Percentiles rank a stretch among this genome's conserved stretches.
Conservation (phyloP, 2,329 filamentous ascomycete species). For the Penicillium palitans region DNA sequence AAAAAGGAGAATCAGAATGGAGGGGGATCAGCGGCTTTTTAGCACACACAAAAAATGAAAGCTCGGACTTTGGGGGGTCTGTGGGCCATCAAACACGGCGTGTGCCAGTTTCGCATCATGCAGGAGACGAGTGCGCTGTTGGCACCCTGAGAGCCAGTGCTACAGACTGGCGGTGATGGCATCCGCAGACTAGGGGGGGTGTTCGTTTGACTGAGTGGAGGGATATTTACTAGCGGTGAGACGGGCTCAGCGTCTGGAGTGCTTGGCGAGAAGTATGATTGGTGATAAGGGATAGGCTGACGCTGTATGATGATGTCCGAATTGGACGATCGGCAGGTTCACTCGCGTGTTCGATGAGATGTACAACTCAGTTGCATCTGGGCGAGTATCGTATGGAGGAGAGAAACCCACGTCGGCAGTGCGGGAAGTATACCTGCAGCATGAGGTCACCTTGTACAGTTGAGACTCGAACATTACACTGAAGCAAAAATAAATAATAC, state of each 20-base stretch:
- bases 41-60: conserved; percentile 16
- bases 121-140: conserved; percentile 20
- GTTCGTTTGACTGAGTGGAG: conserved; percentile 24
- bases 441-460: neutral
- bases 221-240: conserved; percentile 27
- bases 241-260: conserved; percentile 15
- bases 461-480: neutral
- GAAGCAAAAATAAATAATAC: neutral
- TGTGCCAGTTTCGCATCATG: conserved; percentile 25
- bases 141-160: conserved; percentile 24
- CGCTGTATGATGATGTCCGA: conserved; percentile 26
- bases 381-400: conserved; percentile 14
- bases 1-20: conserved; percentile 13
- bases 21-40: conserved; percentile 28
- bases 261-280: conserved; percentile 26
- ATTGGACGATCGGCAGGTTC: conserved; percentile 25
- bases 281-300: conserved; percentile 20
- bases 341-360: conserved; percentile 14
- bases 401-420: conserved; percentile 21
- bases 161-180: conserved; percentile 24
- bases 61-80: conserved; percentile 16
- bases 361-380: neutral
- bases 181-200: conserved; percentile 17
- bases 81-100: conserved; percentile 23
- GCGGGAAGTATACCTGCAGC: conserved; percentile 9